These are phyloP conservation scores for Plasmodium vinckei DNA, from an alignment of 169 alveolate genomes.

Conservation along the genomic window DNA sequence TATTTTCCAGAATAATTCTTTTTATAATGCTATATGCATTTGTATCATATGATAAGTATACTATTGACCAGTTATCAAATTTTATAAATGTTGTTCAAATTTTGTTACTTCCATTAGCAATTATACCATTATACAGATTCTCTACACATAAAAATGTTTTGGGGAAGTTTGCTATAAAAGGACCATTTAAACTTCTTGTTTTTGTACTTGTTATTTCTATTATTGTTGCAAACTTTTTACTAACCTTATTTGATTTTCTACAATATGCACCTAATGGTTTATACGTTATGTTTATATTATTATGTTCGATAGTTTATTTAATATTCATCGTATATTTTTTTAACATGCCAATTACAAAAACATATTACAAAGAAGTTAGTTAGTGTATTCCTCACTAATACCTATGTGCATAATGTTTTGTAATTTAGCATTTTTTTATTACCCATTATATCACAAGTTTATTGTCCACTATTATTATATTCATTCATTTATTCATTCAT, in stretches of 20 bases:
- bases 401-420: not conserved
- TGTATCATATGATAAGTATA: constrained; percentile 51
- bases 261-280: constrained; percentile 7
- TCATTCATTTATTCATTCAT: too few relatives aligned
- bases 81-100: constrained; percentile 71
- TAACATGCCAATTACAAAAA: constrained; percentile 59
- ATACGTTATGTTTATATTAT: not conserved
- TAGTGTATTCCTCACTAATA: not conserved
- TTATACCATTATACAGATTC: constrained; percentile 62
- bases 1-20: constrained; percentile 44
- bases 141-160: constrained; percentile 71
- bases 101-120: constrained; percentile 61
- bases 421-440: not conserved
- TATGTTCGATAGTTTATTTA: constrained; percentile 30
- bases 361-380: constrained; percentile 1
- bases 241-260: constrained; percentile 40
- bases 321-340: constrained; percentile 23
- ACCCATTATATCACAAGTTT: too few relatives aligned
- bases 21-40: constrained; percentile 44
- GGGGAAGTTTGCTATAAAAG: constrained; percentile 54
- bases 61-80: constrained; percentile 66
- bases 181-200: constrained; percentile 17
- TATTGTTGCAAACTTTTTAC: constrained; percentile 33
- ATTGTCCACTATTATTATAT: too few relatives aligned
- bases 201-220: constrained; percentile 59